Conservation (phyloP, 306 rosid species). For the Trifolium fragiferum region DNA sequence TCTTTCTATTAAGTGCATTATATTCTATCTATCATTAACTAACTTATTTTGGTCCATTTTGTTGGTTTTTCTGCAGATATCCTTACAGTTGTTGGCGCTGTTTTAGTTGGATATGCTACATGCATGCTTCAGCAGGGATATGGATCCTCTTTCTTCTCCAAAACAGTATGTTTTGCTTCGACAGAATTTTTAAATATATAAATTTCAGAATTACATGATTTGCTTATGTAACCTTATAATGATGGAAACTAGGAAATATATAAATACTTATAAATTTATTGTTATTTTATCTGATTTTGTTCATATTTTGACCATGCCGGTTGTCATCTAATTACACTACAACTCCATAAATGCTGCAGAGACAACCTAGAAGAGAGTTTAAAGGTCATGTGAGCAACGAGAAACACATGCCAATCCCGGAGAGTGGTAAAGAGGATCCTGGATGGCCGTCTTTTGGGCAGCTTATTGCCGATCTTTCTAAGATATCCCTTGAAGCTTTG, state of each 20-base stretch:
- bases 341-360: constrained; percentile 46
- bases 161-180: constrained; percentile 51
- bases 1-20: background rate
- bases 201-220: constrained; percentile 14
- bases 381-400: constrained; percentile 58
- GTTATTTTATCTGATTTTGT: background rate
- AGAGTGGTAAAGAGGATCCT: constrained; percentile 76
- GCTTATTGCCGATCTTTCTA: constrained; percentile 72
- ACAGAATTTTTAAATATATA: constrained; percentile 21
- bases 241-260: too few species aligned
- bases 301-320: background rate
- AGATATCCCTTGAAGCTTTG: constrained; percentile 67
- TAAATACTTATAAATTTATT: background rate
- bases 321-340: constrained; percentile 35
- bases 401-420: constrained; percentile 52
- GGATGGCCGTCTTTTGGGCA: constrained; percentile 96
- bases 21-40: constrained; percentile 14
- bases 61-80: constrained; percentile 69
- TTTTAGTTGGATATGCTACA: constrained; percentile 82
- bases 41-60: constrained; percentile 1
- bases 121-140: constrained; percentile 92
- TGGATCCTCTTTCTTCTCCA: constrained; percentile 67
- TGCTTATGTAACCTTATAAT: too few species aligned
- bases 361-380: constrained; percentile 47
- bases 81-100: constrained; percentile 86